Percentiles rank a stretch among this genome's conserved stretches.
phyloP scores from a whole-genome alignment of 2,329 filamentous ascomycete genomes.

The Colletotrichum spinosum region DNA sequence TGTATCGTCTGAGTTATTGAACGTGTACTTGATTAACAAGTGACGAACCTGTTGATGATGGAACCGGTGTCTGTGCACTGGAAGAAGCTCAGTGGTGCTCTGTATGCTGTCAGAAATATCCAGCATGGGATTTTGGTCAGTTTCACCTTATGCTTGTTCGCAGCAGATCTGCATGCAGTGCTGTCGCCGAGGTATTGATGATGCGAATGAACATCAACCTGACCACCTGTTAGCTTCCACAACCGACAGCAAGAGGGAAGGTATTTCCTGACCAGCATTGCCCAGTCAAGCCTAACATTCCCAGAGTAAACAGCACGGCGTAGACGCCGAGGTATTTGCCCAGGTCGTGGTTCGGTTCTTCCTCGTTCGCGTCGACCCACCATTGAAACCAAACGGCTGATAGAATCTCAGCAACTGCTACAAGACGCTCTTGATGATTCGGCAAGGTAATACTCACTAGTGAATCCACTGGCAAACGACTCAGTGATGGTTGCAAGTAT shows the following conservation, averaged over 20 bases:
- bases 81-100: constrained; percentile 16
- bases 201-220: constrained; percentile 25
- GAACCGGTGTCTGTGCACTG: constrained; percentile 14
- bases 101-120: neutral
- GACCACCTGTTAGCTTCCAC: neutral
- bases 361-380: constrained; percentile 25
- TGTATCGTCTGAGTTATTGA: neutral
- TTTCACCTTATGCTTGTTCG: constrained; percentile 9
- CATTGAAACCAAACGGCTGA: constrained; percentile 24
- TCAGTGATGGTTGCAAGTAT: neutral
- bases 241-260: neutral
- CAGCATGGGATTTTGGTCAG: neutral
- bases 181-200: constrained; percentile 10
- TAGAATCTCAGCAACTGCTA: neutral
- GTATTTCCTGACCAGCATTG: constrained; percentile 12
- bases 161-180: constrained; percentile 13
- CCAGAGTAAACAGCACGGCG: neutral
- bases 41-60: constrained; percentile 1
- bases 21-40: fast-evolving
- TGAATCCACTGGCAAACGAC: constrained; percentile 7
- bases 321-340: constrained; percentile 25
- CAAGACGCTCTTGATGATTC: no score
- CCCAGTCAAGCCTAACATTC: neutral
- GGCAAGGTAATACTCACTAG: neutral
- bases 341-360: constrained; percentile 5